Conservation (phyloP, 192 early-diverging fungal species). For the Podila minutissima region DNA sequence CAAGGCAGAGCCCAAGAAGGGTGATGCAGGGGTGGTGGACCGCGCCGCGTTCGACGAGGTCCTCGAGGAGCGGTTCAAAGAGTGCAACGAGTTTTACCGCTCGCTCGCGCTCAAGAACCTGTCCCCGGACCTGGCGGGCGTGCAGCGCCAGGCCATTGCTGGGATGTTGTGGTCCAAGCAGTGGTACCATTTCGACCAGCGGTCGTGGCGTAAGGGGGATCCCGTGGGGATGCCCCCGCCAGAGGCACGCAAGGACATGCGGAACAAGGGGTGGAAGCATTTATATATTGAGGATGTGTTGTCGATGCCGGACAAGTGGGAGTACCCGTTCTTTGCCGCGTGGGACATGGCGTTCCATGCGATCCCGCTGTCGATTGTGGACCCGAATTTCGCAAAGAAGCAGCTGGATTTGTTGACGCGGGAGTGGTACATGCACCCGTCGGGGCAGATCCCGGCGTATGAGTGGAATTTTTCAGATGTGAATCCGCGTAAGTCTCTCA, state of each 20-base stretch:
- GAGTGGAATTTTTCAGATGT: conserved; percentile 53
- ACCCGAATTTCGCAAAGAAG: conserved; percentile 40
- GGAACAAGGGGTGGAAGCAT: conserved; percentile 48
- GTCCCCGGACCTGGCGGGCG: conserved; percentile 6
- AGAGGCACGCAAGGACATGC: conserved; percentile 13
- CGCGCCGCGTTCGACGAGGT: conserved; percentile 19
- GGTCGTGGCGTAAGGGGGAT: conserved; percentile 43
- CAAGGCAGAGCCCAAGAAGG: background rate
- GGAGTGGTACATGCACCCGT: conserved; percentile 52
- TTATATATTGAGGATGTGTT: conserved; percentile 43
- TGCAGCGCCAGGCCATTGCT: conserved; percentile 42
- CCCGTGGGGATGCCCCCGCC: conserved; percentile 23
- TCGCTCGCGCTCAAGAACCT: conserved; percentile 9
- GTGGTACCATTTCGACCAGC: conserved; percentile 47
- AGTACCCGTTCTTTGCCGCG: conserved; percentile 51
- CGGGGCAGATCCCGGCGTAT: conserved; percentile 46
- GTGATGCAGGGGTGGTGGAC: background rate
- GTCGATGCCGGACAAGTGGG: conserved; percentile 52
- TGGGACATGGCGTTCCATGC: conserved; percentile 48
- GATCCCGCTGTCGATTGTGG: conserved; percentile 38
- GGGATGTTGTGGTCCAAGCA: conserved; percentile 51
- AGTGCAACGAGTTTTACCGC: conserved; percentile 24
- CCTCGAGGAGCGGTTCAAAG: conserved; percentile 17
- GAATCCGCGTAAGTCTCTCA: conserved; percentile 18
- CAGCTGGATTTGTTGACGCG: conserved; percentile 46